Evolutionary conservation across 139 green algal genomes (phyloP), one percentile per base, ranked within the genome.

Genomic region (Gonium pectorale): DNA sequence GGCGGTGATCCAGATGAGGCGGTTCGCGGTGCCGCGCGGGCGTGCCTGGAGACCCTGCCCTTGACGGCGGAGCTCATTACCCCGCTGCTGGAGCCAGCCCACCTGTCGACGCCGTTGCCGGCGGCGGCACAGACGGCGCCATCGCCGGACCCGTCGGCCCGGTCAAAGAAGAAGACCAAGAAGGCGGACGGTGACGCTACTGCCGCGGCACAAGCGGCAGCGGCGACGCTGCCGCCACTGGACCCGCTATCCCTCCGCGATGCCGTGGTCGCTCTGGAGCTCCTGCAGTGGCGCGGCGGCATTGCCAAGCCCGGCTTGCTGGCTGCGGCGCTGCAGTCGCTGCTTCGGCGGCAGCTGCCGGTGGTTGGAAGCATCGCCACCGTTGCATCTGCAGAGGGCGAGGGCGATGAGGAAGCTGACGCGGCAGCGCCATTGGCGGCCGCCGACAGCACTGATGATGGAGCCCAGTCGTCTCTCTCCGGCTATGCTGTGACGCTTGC

Each of bases 231-330:
- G 37, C 52, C 63, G 52, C n/a, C 31, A 19, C 52, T 64, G 2
- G 38, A 40, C 6, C 46, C 63, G 0, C 62, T 63, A 0, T 40
- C 73, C 5, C 54, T 87, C 2, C 40, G 70, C 4, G 62, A 74
- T 52, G 80, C 82, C 13, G 79, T 88, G 26, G 59, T 80, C 6
- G 86, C 81, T 37, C 81, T 95, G 78, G 93, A 95, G 90, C 46
- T 96, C 72, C 85, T 95, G 79, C 91, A 94, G 69, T 95, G 92
- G 93, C 92, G 92, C 71, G 51, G 56, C 11, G 59, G 78, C 43
- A 84, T 92, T 3, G 0, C 29, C n/a, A 38, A 64, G 5, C 26
- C 38, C 19, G 60, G 70, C 43, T 62, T 86, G 51, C 67, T 93
- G 49, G 66, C 94, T 40, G 44, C 38, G 3, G 83, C 89, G 21